These are phyloP conservation scores for Geranium incanum DNA, from an alignment of 441 rosid species.

Conservation along the genomic window DNA sequence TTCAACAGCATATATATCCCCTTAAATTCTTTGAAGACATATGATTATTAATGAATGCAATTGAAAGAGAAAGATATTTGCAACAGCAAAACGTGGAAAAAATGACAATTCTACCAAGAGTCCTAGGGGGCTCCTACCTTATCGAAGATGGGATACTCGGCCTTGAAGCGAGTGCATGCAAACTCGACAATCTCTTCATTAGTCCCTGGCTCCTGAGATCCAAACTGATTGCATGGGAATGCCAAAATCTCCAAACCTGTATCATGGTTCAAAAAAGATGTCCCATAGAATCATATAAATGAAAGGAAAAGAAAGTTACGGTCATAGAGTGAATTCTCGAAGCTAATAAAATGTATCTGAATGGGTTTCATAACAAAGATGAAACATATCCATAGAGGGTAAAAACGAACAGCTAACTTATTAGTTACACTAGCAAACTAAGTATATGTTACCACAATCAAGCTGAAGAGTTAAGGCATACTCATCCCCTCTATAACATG, in stretches of 20 bases:
- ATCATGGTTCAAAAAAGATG: background rate
- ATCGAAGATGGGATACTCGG: conserved; percentile 66
- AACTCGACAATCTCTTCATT: conserved; percentile 54
- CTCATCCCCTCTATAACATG: background rate
- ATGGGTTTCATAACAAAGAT: background rate
- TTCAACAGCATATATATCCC: background rate
- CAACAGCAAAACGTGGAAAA: background rate
- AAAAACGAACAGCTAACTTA: background rate
- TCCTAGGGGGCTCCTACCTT: conserved; percentile 31
- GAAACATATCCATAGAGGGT: background rate
- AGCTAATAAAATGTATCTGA: background rate
- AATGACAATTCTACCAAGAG: background rate
- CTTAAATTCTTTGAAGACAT: background rate
- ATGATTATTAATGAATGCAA: background rate
- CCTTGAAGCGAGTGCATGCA: conserved; percentile 71
- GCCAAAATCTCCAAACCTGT: conserved; percentile 67
- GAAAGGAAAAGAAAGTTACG: background rate
- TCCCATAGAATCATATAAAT: background rate
- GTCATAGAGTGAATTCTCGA: background rate
- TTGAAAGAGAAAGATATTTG: background rate
- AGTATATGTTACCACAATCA: too few species aligned
- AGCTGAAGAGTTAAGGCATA: too few species aligned
- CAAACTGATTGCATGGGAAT: conserved; percentile 70
- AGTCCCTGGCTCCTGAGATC: conserved; percentile 57
- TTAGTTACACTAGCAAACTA: background rate